Percentiles rank a stretch among this genome's conserved stretches.
Evolutionary conservation across 768 basidiomycete genomes (phyloP).

Genomic region (Pseudohyphozyma bogoriensis): DNA sequence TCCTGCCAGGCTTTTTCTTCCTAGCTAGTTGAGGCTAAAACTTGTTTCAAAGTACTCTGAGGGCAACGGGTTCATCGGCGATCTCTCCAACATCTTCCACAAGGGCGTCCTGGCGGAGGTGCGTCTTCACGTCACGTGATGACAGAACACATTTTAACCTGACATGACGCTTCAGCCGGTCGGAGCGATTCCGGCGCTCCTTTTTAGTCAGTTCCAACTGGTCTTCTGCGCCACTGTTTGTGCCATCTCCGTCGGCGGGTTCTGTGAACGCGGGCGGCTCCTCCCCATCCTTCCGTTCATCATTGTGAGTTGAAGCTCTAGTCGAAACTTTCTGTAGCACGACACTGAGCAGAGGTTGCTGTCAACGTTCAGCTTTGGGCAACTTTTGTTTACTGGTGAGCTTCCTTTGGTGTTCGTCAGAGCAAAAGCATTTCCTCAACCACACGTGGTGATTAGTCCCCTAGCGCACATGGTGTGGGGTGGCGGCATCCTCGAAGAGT

Average conservation of each 20-base stretch:
- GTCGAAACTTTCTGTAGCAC: too few species aligned
- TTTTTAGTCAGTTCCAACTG: slow-evolving; percentile 57
- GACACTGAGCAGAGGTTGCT: too few species aligned
- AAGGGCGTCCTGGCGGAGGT: background rate
- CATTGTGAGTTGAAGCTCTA: too few species aligned
- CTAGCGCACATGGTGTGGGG: background rate
- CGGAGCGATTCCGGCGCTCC: background rate
- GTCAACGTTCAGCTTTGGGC: slow-evolving; percentile 90
- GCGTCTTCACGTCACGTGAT: too few species aligned
- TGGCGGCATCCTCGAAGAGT: slow-evolving; percentile 9
- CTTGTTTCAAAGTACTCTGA: background rate
- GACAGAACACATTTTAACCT: too few species aligned
- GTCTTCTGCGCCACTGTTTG: slow-evolving; percentile 55
- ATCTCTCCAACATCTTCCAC: background rate
- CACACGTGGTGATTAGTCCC: too few species aligned
- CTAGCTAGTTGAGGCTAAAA: too few species aligned
- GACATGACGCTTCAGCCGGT: background rate
- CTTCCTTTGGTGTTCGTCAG: background rate
- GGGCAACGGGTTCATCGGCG: background rate
- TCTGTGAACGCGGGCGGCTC: slow-evolving; percentile 78
- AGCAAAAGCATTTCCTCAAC: too few species aligned
- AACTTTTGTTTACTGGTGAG: slow-evolving; percentile 53
- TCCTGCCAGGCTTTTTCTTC: too few species aligned
- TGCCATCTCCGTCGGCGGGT: slow-evolving; percentile 54
- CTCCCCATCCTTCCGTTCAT: slow-evolving; percentile 79